Evolutionary conservation across 2,329 filamentous ascomycete genomes (phyloP).

Genomic region (Albifimbria verrucaria): DNA sequence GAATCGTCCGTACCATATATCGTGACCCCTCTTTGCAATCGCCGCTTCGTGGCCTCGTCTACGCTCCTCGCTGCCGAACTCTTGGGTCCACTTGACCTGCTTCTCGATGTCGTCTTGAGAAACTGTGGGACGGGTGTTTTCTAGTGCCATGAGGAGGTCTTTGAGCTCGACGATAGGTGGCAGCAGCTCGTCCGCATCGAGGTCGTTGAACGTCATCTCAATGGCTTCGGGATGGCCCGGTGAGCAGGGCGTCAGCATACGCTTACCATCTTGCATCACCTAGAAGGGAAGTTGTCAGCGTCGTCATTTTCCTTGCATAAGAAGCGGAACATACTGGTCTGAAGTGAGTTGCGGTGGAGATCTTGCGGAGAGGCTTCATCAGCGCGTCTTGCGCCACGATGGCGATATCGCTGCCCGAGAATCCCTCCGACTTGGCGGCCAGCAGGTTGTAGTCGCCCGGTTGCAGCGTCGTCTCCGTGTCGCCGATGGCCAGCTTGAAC

Average conservation of each 20-base stretch:
- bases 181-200: conserved; percentile 78
- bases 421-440: conserved; percentile 82
- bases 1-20: background rate
- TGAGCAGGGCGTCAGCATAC: conserved; percentile 84
- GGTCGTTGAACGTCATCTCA: conserved; percentile 91
- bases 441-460: conserved; percentile 75
- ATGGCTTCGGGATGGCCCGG: conserved; percentile 81
- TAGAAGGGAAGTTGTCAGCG: conserved; percentile 29
- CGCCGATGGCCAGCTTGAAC: conserved; percentile 94
- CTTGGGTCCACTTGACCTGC: conserved; percentile 90
- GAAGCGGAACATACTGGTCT: conserved; percentile 65
- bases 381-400: conserved; percentile 95
- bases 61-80: conserved; percentile 87
- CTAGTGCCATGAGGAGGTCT: conserved; percentile 92
- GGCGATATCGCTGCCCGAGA: conserved; percentile 92
- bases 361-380: conserved; percentile 96
- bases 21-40: background rate
- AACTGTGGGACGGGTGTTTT: conserved; percentile 84
- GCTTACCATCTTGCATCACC: conserved; percentile 66
- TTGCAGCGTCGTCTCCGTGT: conserved; percentile 82
- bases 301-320: background rate
- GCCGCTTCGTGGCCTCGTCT: background rate
- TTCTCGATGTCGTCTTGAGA: conserved; percentile 78
- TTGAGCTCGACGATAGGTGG: conserved; percentile 85
- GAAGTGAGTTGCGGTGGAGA: conserved; percentile 96